Conservation (phyloP, 2,329 filamentous ascomycete genomes). For the Orbilia ellipsospora region DNA sequence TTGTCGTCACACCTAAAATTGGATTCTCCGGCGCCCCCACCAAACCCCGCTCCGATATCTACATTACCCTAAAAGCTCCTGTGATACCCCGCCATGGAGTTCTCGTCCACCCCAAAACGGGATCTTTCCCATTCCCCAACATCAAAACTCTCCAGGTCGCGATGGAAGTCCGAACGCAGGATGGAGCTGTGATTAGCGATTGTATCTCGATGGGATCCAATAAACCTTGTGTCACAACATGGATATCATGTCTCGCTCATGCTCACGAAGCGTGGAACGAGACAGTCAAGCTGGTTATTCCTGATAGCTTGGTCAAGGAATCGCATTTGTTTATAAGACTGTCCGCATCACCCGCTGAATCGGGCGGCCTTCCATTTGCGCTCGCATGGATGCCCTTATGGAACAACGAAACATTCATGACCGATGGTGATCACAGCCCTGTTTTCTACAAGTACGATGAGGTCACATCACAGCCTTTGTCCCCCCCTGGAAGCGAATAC, state of each 20-base stretch:
- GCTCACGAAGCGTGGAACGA: constrained; percentile 87
- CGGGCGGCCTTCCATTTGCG: constrained; percentile 74
- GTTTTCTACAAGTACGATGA: constrained; percentile 81
- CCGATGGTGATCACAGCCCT: constrained; percentile 72
- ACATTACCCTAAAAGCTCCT: constrained; percentile 83
- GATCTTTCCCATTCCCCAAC: constrained; percentile 78
- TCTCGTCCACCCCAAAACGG: constrained; percentile 77
- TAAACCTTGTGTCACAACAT: constrained; percentile 79
- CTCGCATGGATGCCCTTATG: constrained; percentile 93
- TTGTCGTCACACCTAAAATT: constrained; percentile 85
- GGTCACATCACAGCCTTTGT: constrained; percentile 76
- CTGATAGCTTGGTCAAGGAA: constrained; percentile 80
- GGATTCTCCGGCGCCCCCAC: constrained; percentile 93
- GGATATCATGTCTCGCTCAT: constrained; percentile 84
- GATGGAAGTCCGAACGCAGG: constrained; percentile 79
- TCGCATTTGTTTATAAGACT: constrained; percentile 91
- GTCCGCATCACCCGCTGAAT: constrained; percentile 81
- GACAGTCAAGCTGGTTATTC: constrained; percentile 82
- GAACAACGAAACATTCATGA: constrained; percentile 88
- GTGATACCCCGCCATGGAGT: constrained; percentile 76
- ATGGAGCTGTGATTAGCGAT: constrained; percentile 83
- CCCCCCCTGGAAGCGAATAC: constrained; percentile 72
- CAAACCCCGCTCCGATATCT: constrained; percentile 91
- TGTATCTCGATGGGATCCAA: constrained; percentile 91
- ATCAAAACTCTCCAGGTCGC: constrained; percentile 86